These are phyloP conservation scores for Anthoceros angustus DNA, from an alignment of 225 moss, liverwort and hornwort genomes.

Conservation along the genomic window DNA sequence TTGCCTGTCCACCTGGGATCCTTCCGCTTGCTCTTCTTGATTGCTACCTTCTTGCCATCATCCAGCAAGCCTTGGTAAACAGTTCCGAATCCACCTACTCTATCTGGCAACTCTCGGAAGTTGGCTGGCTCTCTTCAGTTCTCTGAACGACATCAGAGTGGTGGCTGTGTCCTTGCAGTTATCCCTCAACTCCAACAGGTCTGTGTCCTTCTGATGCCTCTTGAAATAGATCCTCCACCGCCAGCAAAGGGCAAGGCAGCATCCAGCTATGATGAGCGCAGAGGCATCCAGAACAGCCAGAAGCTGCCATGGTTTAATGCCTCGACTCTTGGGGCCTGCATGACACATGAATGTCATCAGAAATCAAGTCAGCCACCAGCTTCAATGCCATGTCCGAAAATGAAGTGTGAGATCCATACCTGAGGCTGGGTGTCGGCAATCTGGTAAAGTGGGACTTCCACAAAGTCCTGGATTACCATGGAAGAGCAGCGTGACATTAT, in stretches of 20 bases:
- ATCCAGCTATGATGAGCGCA: neutral
- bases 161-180: neutral
- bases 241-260: neutral
- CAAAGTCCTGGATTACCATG: neutral
- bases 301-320: neutral
- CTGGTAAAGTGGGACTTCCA: neutral
- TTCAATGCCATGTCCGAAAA: no score
- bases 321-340: no score
- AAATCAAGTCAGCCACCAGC: no score
- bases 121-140: constrained; percentile 15
- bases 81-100: constrained; percentile 19
- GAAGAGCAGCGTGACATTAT: neutral
- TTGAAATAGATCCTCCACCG: neutral
- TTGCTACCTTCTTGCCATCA: constrained; percentile 10
- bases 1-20: constrained; percentile 8
- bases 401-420: neutral
- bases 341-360: no score
- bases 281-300: neutral
- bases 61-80: constrained; percentile 14
- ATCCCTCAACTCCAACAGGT: neutral
- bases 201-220: neutral
- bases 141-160: constrained; percentile 6
- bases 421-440: neutral
- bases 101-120: constrained; percentile 7
- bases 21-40: constrained; percentile 16